Percentiles rank a stretch among this genome's conserved stretches.
phyloP scores from a whole-genome alignment of 306 rosid species.

The Neltuma alba region DNA sequence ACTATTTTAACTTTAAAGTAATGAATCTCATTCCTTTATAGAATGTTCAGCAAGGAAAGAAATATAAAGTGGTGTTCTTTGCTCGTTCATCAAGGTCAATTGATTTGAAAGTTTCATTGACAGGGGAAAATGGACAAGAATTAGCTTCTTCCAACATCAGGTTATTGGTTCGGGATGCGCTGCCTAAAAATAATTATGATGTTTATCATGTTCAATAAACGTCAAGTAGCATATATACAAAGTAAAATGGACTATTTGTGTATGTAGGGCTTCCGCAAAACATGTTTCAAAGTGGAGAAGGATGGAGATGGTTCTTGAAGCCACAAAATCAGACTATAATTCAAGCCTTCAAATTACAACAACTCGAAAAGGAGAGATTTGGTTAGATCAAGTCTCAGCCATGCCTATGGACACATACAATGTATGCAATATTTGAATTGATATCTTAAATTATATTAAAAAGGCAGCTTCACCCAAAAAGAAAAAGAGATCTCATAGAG shows the following conservation, averaged over 20 bases:
- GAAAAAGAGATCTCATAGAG: no score
- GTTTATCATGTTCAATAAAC: no score
- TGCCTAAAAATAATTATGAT: not conserved
- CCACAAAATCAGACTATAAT: constrained; percentile 8
- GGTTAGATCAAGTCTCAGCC: constrained; percentile 41
- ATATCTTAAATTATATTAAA: no score
- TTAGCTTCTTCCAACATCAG: constrained; percentile 49
- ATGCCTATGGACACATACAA: no score
- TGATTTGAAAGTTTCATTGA: not conserved
- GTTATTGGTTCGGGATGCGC: constrained; percentile 1
- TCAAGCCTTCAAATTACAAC: constrained; percentile 35
- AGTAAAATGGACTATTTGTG: no score
- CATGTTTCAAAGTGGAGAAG: constrained; percentile 43
- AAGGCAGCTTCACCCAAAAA: no score
- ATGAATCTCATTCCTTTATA: constrained; percentile 18
- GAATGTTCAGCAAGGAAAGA: constrained; percentile 61
- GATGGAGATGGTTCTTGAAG: constrained; percentile 8
- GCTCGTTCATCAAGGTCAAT: not conserved
- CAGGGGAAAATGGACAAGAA: not conserved
- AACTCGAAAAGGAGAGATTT: constrained; percentile 34
- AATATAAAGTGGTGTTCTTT: not conserved
- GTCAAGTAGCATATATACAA: not conserved
- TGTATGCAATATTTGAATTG: no score
- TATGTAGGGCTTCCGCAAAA: constrained; percentile 49
- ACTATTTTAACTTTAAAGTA: no score